Conservation (phyloP, 495 filamentous ascomycete species). For the Daldinia decipiens region DNA sequence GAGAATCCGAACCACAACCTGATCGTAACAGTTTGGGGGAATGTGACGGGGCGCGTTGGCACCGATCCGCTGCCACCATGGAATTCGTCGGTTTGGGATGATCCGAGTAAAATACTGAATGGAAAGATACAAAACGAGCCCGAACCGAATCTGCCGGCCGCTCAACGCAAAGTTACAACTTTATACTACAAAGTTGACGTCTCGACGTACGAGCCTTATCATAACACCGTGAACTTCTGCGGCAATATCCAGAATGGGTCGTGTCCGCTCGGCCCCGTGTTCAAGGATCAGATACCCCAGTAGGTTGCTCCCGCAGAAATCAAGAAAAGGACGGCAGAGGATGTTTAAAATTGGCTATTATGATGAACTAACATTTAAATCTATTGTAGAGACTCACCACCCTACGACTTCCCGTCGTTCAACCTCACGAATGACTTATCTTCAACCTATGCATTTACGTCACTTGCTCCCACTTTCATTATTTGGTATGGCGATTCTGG, state of each 20-base stretch:
- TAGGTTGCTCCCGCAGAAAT: constrained; percentile 53
- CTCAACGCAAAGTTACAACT: constrained; percentile 72
- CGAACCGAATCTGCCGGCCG: constrained; percentile 49
- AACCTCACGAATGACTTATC: constrained; percentile 79
- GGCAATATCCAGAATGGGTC: constrained; percentile 64
- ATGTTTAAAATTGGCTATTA: constrained; percentile 6
- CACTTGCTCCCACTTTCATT: constrained; percentile 73
- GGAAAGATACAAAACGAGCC: constrained; percentile 80
- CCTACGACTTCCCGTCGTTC: constrained; percentile 72
- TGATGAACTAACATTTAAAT: constrained; percentile 20
- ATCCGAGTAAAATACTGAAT: constrained; percentile 64
- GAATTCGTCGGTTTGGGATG: constrained; percentile 61
- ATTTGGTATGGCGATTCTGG: constrained; percentile 77
- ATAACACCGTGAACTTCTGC: constrained; percentile 69
- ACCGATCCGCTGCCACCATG: constrained; percentile 63
- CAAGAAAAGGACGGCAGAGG: neutral
- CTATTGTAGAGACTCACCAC: constrained; percentile 21
- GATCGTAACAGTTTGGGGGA: constrained; percentile 86
- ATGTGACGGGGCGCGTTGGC: constrained; percentile 74
- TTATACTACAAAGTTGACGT: constrained; percentile 74
- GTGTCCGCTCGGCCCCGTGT: constrained; percentile 82
- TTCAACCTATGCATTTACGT: constrained; percentile 85
- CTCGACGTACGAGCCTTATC: constrained; percentile 76
- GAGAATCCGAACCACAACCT: constrained; percentile 70
- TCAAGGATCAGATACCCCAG: constrained; percentile 63